phyloP scores from a whole-genome alignment of 179 eudicot species.

The Corrigiola litoralis region DNA sequence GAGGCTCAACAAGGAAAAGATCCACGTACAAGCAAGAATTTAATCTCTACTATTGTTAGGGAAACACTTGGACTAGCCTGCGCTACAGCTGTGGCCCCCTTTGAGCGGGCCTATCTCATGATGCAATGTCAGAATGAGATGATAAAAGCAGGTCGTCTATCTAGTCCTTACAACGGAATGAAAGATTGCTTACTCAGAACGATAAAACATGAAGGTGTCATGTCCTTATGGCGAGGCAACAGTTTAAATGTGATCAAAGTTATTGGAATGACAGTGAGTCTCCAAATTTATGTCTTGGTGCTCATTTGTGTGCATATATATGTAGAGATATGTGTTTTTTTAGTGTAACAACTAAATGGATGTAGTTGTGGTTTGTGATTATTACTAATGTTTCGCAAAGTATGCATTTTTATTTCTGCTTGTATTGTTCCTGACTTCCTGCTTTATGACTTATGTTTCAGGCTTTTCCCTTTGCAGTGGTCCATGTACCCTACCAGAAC shows the following conservation, averaged over 20 bases:
- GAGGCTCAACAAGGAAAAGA: background rate
- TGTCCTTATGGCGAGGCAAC: constrained; percentile 26
- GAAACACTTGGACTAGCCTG: too few relatives aligned
- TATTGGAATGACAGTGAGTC: background rate
- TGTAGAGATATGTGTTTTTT: too few relatives aligned
- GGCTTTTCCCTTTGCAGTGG: background rate
- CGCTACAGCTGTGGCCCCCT: constrained; percentile 13
- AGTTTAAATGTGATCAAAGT: background rate
- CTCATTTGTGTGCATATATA: too few relatives aligned
- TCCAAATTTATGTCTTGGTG: background rate
- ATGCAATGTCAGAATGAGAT: constrained; percentile 29
- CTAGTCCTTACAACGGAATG: constrained; percentile 25
- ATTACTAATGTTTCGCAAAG: too few relatives aligned
- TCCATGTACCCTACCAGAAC: background rate
- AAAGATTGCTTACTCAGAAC: constrained; percentile 24
- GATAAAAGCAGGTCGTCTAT: constrained; percentile 14
- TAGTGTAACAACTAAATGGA: too few relatives aligned
- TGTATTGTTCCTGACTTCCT: too few relatives aligned
- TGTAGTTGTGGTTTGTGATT: too few relatives aligned
- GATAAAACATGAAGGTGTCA: constrained; percentile 17
- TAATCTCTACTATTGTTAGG: background rate
- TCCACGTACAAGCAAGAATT: background rate
- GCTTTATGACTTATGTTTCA: background rate
- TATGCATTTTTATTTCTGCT: too few relatives aligned
- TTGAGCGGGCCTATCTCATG: constrained; percentile 16